Evolutionary conservation across 1,139 yeast species (phyloP), one percentile per base, ranked within the genome.

Genomic region (Pichia sp.): DNA sequence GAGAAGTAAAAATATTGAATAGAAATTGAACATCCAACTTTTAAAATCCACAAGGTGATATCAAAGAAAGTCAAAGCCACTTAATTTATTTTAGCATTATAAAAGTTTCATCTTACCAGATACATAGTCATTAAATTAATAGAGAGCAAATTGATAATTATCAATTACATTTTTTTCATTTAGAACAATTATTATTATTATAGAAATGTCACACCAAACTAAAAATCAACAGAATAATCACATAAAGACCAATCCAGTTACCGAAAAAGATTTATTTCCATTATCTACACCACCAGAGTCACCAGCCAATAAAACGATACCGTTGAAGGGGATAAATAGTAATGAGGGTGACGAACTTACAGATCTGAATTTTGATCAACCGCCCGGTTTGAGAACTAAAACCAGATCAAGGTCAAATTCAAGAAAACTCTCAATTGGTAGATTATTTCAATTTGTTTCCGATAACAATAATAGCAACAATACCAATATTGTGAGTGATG

Each of bases 341-440:
- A 51, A 43, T 25, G 41, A 48, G 42, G 16, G 30, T 9, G 48
- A 52, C 33, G 49, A 43, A n/a, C 41, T 31, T 7, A 43, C 28
- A 5, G 34, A 34, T 41, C 13, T 49, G 27, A 11, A 44, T 5
- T 51, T 53, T 29, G 60, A 53, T 9, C 53, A 52, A 25, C 48
- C 55, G 4, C 43, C 55, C 14, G 52, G 48, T 31, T 34, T 50
- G 16, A 51, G 55, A 28, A 47, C 49, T 8, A 58, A 58, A 41
- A 53, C 67, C 4, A 53, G 69, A 46, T 63, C 69, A 2, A 55
- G 69, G 38, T 64, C 69, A 29, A 65, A 64, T 47, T 65, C 70
- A 3, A 56, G 66, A 30, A 65, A 65, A 44, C 48, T 65, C 39
- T 63, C 68, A 5, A 58, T 67, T 13, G 61, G 64, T 2, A 59